Evolutionary conservation across 2,329 filamentous ascomycete genomes (phyloP).

Genomic region (Ophiostoma ulmi): DNA sequence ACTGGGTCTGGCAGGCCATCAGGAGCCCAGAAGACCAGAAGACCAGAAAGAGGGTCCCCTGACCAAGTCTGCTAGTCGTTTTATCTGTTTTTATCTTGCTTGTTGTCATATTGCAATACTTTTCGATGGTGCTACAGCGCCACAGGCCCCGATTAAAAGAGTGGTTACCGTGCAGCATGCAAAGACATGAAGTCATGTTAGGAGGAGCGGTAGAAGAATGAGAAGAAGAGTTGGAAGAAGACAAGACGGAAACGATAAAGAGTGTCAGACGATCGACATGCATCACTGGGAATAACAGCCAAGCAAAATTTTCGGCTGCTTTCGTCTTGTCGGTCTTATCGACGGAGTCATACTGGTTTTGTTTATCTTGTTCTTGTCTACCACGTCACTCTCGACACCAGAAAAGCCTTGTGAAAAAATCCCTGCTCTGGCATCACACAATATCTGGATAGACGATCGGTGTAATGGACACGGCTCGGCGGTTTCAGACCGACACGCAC

Average conservation of each 20-base stretch:
- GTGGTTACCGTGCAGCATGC: conserved; percentile 6
- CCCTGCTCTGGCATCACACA: not conserved
- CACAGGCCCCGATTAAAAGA: not conserved
- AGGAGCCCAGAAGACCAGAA: not conserved
- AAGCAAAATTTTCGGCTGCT: not conserved
- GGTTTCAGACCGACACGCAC: not conserved
- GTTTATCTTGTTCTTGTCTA: not conserved
- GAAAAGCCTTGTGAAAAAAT: not conserved
- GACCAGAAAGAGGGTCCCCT: not conserved
- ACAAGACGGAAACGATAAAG: not conserved
- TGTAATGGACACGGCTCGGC: not conserved
- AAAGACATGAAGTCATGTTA: conserved; percentile 15
- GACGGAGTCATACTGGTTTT: not conserved
- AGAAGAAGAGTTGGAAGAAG: not conserved
- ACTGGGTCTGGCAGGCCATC: not conserved
- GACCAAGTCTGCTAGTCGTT: not conserved
- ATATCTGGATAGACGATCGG: not conserved
- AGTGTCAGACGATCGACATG: not conserved
- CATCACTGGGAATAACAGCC: not conserved
- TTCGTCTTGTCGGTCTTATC: not conserved
- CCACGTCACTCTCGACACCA: not conserved
- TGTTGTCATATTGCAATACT: not conserved
- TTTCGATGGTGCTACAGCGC: not conserved
- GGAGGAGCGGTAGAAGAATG: not conserved
- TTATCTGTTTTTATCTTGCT: not conserved